Evolutionary conservation across 371 early-diverging fungal species (phyloP), one percentile per base, ranked within the genome.

Genomic region (Syncephalastrum contaminatum): DNA sequence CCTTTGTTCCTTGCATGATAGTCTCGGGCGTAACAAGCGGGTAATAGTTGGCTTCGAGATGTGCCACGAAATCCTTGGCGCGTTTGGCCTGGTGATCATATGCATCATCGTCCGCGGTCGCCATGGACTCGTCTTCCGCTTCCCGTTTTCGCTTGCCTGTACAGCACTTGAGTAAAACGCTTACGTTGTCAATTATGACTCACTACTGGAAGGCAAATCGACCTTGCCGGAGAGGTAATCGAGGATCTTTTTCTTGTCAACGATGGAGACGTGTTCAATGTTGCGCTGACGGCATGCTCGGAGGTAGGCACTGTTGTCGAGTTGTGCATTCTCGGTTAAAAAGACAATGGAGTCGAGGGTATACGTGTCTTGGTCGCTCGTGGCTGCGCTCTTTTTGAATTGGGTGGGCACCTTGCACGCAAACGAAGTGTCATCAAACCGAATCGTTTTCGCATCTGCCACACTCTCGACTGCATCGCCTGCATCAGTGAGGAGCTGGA

Each of bases 211-310:
- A 30, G 36, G 36, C 19, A 74, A 75, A 13, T 78, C 74, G 0
- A 80, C 73, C 51, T 84, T 85, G 15, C 91, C 90, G 0, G 86
- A 88, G 48, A 94, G 64, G 52, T 89, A 91, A 60, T 89, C 91
- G 19, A 88, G 59, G 30, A 92, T 77, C 45, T 82, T 79, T 54
- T 75, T 74, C 49, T 87, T 74, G 66, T 92, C 91, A 8, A 89
- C 69, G 51, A 90, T 85, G 1, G 89, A 85, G 39, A 93, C 89
- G 21, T 81, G 76, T 25, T 78, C 84, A 48, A 89, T 77, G 8
- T 83, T 81, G 51, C 76, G 75, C 16, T 73, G 63, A 19, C 82
- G 77, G 43, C 87, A 82, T 65, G 76, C 80, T 57, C 86, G 81
- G 46, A 92, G 79, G 60, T 92, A 93, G 48, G 82, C 81, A 54